Base-by-base conservation (phyloP, 2,329 filamentous ascomycete species). In the Paecilomyces dactylethromorphus region DNA sequence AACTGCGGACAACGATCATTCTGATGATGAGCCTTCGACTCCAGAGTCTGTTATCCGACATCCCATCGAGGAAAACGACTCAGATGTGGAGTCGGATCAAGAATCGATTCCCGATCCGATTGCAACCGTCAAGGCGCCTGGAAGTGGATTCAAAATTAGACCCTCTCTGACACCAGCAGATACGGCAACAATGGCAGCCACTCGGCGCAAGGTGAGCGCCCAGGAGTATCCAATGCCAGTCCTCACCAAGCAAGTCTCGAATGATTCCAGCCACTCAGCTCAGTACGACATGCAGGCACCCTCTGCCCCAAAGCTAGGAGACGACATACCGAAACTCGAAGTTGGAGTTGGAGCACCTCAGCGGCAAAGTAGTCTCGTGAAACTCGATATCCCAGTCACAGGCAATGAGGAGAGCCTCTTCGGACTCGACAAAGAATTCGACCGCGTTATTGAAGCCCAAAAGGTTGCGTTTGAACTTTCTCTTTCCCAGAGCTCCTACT, bases 391-490 rank as follows among this genome's bases (percentile, higher is more conserved):
- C 63, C 91, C 91, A 7, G 78, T 95, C 64, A 87, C 92, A 63
- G 77, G 80, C 33, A 79, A 80, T 54, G 80, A 84, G 53, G 91
- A 93, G 61, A 73, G 74, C 69, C 82, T 94, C 61, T 87, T 96
- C 63, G 93, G 91, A 63, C 84, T 97, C 53, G 91, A 96, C 68
- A 85, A 90, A 68, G 94, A 97, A 72, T 97, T 97, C 75, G 92
- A 97, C 69, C 86, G 93, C 61, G 90, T 97, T 58, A 95, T 97
- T 68, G 92, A 97, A 78, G 84, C 88, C 72, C 92, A 97, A 89
- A 97, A 97, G 92, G 92, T 97, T 83, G 80, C 81, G 78, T 84
- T 82, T 73, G 69, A 77, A 62, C 70, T 74, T 65, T 75, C 77
- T 66, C 72, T 77, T 68, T 73, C 73, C 65, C 69, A 72, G 65